Evolutionary conservation across 306 rosid genomes (phyloP).

Genomic region (Benincasa hispida): DNA sequence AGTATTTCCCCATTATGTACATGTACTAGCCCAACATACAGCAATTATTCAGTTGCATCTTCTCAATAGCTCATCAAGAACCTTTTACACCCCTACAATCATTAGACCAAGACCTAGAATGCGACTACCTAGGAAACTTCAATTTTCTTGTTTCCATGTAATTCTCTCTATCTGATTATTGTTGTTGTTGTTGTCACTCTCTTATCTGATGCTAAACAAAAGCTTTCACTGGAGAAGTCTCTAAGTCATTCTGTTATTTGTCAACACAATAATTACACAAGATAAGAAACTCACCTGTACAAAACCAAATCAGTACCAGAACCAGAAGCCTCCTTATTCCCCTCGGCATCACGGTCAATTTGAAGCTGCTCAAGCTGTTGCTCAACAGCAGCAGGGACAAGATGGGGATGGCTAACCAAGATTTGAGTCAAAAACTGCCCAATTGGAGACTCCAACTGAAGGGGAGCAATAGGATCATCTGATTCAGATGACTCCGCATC

Average conservation of each 20-base stretch:
- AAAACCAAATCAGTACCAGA: conserved; percentile 63
- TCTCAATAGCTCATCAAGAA: background rate
- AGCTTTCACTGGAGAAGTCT: background rate
- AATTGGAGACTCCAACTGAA: conserved; percentile 77
- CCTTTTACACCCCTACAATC: background rate
- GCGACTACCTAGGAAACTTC: background rate
- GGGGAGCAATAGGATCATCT: conserved; percentile 55
- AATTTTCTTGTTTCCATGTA: background rate
- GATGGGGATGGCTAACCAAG: conserved; percentile 78
- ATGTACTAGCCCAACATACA: background rate
- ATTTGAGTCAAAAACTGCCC: conserved; percentile 86
- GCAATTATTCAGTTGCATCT: background rate
- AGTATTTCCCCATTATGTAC: background rate
- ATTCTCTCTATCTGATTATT: background rate
- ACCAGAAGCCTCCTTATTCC: conserved; percentile 43
- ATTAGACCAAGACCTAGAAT: background rate
- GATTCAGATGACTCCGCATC: conserved; percentile 37
- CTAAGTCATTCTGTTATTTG: background rate
- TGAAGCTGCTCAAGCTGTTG: conserved; percentile 88
- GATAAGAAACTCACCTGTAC: conserved; percentile 42
- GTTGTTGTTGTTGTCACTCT: background rate
- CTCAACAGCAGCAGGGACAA: conserved; percentile 88
- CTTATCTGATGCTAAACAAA: background rate
- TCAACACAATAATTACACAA: background rate
- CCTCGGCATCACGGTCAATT: conserved; percentile 65